Percentiles rank a stretch among this genome's conserved stretches.
These are phyloP conservation scores for Domatiomyces globalis DNA, from an alignment of 2,329 filamentous ascomycete genomes.

Conservation along the genomic window DNA sequence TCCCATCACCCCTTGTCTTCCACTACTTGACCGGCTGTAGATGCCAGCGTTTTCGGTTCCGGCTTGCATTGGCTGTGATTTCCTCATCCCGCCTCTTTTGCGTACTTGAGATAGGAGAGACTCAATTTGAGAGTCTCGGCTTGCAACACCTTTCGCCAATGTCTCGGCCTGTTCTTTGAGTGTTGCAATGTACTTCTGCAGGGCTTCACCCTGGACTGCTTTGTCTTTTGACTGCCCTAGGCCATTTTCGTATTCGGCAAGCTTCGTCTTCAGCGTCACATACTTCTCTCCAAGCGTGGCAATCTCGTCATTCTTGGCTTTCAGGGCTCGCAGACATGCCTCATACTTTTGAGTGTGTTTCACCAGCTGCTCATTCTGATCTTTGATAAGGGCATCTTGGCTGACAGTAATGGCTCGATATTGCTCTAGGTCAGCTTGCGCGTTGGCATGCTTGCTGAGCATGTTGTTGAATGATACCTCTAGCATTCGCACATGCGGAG, in stretches of 20 bases:
- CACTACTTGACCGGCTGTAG: neutral
- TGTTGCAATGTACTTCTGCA: neutral
- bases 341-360: slow-evolving; percentile 5
- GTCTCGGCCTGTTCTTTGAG: neutral
- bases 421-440: slow-evolving; percentile 2
- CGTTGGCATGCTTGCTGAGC: slow-evolving; percentile 4
- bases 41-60: neutral
- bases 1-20: neutral
- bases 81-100: neutral
- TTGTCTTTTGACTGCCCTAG: slow-evolving; percentile 1
- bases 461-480: slow-evolving; percentile 4
- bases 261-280: slow-evolving; percentile 2
- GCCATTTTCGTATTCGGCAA: slow-evolving; percentile 4
- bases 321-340: slow-evolving; percentile 2
- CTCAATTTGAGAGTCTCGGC: neutral
- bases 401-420: slow-evolving; percentile 7
- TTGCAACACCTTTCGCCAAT: neutral
- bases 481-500: slow-evolving; percentile 9
- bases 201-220: neutral
- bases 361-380: slow-evolving; percentile 8
- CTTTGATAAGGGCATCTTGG: slow-evolving; percentile 7
- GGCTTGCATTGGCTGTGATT: neutral
- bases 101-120: neutral
- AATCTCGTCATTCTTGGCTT: slow-evolving; percentile 11
- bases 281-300: slow-evolving; percentile 7